These are phyloP conservation scores for Beauveria asiatica DNA, from an alignment of 2,329 filamentous ascomycete genomes.

Conservation along the genomic window DNA sequence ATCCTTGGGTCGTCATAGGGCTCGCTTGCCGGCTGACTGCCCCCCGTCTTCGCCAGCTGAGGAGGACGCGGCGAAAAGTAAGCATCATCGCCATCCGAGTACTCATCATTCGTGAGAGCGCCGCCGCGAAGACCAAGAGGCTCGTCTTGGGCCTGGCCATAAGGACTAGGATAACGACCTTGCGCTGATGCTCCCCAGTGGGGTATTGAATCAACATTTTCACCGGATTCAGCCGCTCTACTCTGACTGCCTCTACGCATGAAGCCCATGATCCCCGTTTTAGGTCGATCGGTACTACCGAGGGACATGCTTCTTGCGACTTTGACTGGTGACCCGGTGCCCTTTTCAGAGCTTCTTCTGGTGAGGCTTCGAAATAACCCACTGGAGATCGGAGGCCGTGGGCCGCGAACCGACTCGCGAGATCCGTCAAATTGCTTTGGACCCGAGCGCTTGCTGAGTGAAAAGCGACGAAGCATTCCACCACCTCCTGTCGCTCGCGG, in stretches of 20 bases:
- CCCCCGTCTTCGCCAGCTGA: conserved; percentile 23
- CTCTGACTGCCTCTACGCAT: conserved; percentile 32
- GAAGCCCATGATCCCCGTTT: conserved; percentile 33
- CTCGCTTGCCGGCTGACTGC: conserved; percentile 16
- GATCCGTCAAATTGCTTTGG: conserved; percentile 29
- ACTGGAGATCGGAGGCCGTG: conserved; percentile 42
- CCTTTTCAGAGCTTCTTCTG: conserved; percentile 25
- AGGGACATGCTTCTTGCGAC: conserved; percentile 54
- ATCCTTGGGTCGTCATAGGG: conserved; percentile 15
- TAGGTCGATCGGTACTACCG: conserved; percentile 43
- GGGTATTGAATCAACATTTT: conserved; percentile 46
- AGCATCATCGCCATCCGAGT: conserved; percentile 46
- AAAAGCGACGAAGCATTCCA: conserved; percentile 38
- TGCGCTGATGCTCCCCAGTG: conserved; percentile 34
- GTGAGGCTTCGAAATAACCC: conserved; percentile 38
- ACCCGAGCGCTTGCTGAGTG: conserved; percentile 28
- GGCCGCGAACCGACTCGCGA: conserved; percentile 30
- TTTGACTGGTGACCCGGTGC: conserved; percentile 29
- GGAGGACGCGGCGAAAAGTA: conserved; percentile 41
- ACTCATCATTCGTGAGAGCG: conserved; percentile 36
- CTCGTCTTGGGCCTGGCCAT: conserved; percentile 14
- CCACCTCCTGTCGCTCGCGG: conserved; percentile 24
- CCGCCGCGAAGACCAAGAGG: conserved; percentile 31
- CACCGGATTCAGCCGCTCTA: conserved; percentile 12
- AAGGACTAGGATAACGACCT: conserved; percentile 8